These are phyloP conservation scores for Craterostigma plantagineum DNA, from an alignment of 257 asterid genomes.

Conservation along the genomic window DNA sequence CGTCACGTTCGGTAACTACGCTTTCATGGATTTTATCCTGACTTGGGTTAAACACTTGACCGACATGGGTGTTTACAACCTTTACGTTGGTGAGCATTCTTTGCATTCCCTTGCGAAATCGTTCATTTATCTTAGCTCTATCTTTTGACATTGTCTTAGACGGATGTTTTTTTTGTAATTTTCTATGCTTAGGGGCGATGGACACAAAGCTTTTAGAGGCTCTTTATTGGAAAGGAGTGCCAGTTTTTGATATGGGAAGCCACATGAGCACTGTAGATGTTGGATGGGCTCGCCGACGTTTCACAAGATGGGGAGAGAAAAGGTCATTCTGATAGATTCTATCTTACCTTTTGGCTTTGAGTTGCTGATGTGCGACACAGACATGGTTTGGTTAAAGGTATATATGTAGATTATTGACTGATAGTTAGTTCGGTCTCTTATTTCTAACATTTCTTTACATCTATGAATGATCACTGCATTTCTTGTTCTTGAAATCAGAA, in stretches of 20 bases:
- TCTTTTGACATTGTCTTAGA: constrained; percentile 8
- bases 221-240: constrained; percentile 93
- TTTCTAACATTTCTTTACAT: too few species aligned
- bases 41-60: constrained; percentile 95
- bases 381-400: constrained; percentile 99
- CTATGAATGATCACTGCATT: too few species aligned
- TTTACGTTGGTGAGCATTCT: constrained; percentile 64
- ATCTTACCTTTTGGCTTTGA: constrained; percentile 80
- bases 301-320: constrained; percentile 97
- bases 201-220: constrained; percentile 89
- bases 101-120: not conserved
- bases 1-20: constrained; percentile 90
- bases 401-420: constrained; percentile 14
- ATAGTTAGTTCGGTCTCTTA: too few species aligned
- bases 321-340: constrained; percentile 80
- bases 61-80: constrained; percentile 68
- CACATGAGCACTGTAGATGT: constrained; percentile 95
- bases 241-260: constrained; percentile 95
- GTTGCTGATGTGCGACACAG: constrained; percentile 92
- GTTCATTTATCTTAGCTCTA: too few species aligned
- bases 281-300: constrained; percentile 89
- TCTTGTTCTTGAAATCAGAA: constrained; percentile 42
- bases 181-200: constrained; percentile 79
- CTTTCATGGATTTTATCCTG: constrained; percentile 95
- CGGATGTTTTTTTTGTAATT: constrained; percentile 1